Conservation (phyloP, 2,329 filamentous ascomycete species). For the Periconia sp. region DNA sequence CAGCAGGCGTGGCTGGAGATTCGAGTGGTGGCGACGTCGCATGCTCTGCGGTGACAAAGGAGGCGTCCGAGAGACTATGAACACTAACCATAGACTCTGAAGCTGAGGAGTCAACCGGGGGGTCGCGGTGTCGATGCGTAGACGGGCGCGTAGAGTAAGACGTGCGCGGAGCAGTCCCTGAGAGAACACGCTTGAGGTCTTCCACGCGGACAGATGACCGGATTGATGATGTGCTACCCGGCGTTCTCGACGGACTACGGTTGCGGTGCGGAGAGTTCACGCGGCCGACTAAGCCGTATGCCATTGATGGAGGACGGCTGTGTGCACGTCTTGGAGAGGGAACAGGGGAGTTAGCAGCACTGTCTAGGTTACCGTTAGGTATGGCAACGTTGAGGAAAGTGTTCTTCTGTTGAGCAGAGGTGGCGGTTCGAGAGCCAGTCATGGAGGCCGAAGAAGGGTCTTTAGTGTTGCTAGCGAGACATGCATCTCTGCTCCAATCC, state of each 20-base stretch:
- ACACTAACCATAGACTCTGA: conserved; percentile 75
- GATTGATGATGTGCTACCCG: conserved; percentile 43
- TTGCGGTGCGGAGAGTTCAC: conserved; percentile 33
- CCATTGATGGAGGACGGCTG: conserved; percentile 38
- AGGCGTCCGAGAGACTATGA: conserved; percentile 71
- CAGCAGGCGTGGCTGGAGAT: conserved; percentile 27
- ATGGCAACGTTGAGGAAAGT: conserved; percentile 64
- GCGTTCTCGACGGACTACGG: conserved; percentile 36
- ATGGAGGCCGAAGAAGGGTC: conserved; percentile 76
- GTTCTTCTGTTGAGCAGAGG: conserved; percentile 36
- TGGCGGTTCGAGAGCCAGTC: conserved; percentile 69
- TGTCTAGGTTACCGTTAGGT: conserved; percentile 44
- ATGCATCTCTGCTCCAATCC: conserved; percentile 80
- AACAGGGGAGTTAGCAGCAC: conserved; percentile 34
- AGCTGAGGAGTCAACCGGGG: conserved; percentile 60
- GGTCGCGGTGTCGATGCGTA: conserved; percentile 40
- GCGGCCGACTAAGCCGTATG: conserved; percentile 44
- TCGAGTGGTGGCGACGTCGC: conserved; percentile 4
- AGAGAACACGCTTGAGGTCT: conserved; percentile 54
- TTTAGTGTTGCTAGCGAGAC: conserved; percentile 70
- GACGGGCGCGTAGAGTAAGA: conserved; percentile 35
- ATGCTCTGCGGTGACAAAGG: conserved; percentile 42
- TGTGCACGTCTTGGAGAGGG: conserved; percentile 40
- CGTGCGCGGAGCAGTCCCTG: conserved; percentile 43
- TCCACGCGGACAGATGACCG: conserved; percentile 51